These are phyloP conservation scores for Cladophialophora yegresii DNA, from an alignment of 2,329 filamentous ascomycete genomes.

Conservation along the genomic window DNA sequence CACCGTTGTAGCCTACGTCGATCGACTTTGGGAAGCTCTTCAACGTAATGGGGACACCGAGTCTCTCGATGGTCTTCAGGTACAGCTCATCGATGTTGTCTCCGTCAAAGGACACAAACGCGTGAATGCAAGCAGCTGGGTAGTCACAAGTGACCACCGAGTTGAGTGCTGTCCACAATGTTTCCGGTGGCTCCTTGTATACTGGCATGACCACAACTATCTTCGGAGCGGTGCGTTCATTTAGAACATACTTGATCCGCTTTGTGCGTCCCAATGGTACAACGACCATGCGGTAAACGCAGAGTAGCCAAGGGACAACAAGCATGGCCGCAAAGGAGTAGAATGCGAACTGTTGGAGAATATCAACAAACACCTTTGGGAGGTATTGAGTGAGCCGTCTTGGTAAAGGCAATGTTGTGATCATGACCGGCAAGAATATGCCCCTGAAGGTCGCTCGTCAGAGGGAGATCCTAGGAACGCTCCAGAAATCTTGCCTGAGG, in stretches of 20 bases:
- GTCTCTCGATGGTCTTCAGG: conserved; percentile 77
- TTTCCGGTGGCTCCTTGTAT: conserved; percentile 84
- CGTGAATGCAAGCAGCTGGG: conserved; percentile 84
- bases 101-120: conserved; percentile 94
- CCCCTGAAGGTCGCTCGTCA: conserved; percentile 52
- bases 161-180: conserved; percentile 82
- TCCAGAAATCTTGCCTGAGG: conserved; percentile 64
- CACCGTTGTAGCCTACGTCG: conserved; percentile 79
- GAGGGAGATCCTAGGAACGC: neutral
- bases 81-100: conserved; percentile 87
- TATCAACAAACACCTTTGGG: conserved; percentile 65
- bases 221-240: conserved; percentile 85
- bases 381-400: conserved; percentile 70
- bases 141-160: conserved; percentile 95
- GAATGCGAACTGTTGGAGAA: conserved; percentile 93
- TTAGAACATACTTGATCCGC: conserved; percentile 78
- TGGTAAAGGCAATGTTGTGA: conserved; percentile 86
- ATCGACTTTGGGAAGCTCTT: conserved; percentile 85
- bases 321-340: conserved; percentile 86
- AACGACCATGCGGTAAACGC: conserved; percentile 86
- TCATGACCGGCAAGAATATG: conserved; percentile 90
- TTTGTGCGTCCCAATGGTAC: conserved; percentile 80
- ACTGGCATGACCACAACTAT: conserved; percentile 96
- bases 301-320: conserved; percentile 88
- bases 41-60: conserved; percentile 76